Conservation (phyloP, 176 grass and related monocot genomes). For the Dendrocalamus sinicus region DNA sequence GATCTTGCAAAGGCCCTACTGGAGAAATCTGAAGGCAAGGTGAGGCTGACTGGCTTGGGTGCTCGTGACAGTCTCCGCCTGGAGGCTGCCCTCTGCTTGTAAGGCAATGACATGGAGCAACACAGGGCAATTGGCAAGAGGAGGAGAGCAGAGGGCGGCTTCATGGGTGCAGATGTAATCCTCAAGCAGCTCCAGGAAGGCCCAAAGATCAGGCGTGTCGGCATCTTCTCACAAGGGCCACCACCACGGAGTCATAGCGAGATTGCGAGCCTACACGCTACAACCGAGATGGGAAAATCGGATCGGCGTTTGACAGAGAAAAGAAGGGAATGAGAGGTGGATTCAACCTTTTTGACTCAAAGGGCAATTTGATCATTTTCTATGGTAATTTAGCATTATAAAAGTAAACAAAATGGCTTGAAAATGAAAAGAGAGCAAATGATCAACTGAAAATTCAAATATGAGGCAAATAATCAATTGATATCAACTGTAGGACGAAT, state of each 20-base stretch:
- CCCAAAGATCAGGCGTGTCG: slow-evolving; percentile 77
- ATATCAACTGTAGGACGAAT: too few relatives aligned
- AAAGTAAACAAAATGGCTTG: too few relatives aligned
- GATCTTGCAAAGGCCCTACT: slow-evolving; percentile 87
- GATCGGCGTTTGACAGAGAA: too few relatives aligned
- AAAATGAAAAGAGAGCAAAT: too few relatives aligned
- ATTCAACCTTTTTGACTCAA: too few relatives aligned
- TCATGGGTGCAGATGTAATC: slow-evolving; percentile 86
- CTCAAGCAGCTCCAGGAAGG: slow-evolving; percentile 95
- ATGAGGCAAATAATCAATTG: too few relatives aligned
- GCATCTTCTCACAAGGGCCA: slow-evolving; percentile 81
- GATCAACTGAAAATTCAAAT: too few relatives aligned
- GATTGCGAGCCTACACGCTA: slow-evolving; percentile 70
- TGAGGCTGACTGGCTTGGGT: slow-evolving; percentile 80
- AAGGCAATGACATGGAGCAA: slow-evolving; percentile 97
- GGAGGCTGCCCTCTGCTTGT: slow-evolving; percentile 94
- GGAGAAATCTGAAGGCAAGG: slow-evolving; percentile 92
- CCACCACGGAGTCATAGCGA: slow-evolving; percentile 90
- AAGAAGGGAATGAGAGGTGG: too few relatives aligned
- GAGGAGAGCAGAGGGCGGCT: slow-evolving; percentile 82
- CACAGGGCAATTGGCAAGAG: slow-evolving; percentile 97
- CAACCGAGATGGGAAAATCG: too few relatives aligned
- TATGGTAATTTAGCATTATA: too few relatives aligned
- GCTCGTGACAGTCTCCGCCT: slow-evolving; percentile 96
- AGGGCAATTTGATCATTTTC: too few relatives aligned